Percentiles rank a stretch among this genome's conserved stretches.
Conservation (phyloP, 2,329 filamentous ascomycete genomes). For the Aspergillus sojae region DNA sequence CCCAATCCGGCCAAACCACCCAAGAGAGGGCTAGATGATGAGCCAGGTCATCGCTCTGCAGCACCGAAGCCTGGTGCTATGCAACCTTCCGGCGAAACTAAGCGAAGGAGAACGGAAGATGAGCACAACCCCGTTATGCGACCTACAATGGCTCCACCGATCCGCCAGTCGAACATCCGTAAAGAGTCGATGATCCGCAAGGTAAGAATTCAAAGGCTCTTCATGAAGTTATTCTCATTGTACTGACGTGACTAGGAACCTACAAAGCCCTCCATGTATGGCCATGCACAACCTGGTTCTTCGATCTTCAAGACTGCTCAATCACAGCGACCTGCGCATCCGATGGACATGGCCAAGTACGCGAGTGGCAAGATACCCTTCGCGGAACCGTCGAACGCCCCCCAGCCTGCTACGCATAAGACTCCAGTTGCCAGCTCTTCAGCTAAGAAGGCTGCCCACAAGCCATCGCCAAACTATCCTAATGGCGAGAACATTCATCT, state of each 20-base stretch:
- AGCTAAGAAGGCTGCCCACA: constrained; percentile 43
- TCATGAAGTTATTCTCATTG: neutral
- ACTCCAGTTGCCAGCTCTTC: constrained; percentile 62
- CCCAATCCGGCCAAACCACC: constrained; percentile 70
- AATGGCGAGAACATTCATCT: constrained; percentile 89
- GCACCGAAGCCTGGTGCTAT: constrained; percentile 46
- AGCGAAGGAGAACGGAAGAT: constrained; percentile 77
- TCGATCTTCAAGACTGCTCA: constrained; percentile 49
- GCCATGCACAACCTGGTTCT: constrained; percentile 36
- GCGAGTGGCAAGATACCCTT: constrained; percentile 90
- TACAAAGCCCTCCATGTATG: constrained; percentile 45
- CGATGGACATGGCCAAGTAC: constrained; percentile 82
- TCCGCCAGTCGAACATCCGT: constrained; percentile 74
- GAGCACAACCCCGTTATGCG: constrained; percentile 65
- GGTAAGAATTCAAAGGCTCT: constrained; percentile 50
- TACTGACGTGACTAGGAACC: constrained; percentile 27
- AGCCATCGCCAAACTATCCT: constrained; percentile 80
- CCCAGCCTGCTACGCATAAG: constrained; percentile 57
- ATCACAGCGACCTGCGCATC: constrained; percentile 66
- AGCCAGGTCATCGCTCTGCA: constrained; percentile 52
- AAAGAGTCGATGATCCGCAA: constrained; percentile 77
- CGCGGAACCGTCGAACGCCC: constrained; percentile 66
- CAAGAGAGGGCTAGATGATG: constrained; percentile 73
- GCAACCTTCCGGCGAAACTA: constrained; percentile 72
- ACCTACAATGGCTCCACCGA: constrained; percentile 78